Base-by-base conservation (phyloP, 177 flowering plant species). In the Tripterygium wilfordii region DNA sequence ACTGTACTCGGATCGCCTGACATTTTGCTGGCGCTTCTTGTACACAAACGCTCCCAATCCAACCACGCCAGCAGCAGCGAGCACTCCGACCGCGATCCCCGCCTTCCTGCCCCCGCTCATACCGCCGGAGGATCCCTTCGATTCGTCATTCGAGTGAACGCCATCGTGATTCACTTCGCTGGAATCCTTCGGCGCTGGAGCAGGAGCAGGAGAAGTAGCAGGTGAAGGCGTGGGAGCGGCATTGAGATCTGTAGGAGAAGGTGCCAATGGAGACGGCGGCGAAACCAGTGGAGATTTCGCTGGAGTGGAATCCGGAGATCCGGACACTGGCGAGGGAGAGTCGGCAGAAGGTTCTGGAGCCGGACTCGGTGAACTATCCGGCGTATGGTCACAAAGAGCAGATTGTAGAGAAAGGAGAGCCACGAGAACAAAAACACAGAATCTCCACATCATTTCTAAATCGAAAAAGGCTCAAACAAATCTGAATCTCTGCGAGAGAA, bases 1-100 rank as follows among this genome's bases (percentile, higher is more conserved):
- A 0, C 74, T 64, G 50, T 68, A 75, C 57, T 57, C 62, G 3
- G 81, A 29, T 26, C 87, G 36, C 40, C 62, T 50, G 2, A 75
- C 26, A 42, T 80, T 80, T 5, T 71, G 65, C 49, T 38, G 68
- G 23, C 87, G 60, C 54, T 78, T 78, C 77, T 71, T 75, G 61
- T 66, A 75, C 12, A 77, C 69, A 13, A 68, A 0, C 0, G 65
- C 77, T 15, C 60, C 77, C 1, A 69, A 0, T 9, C 38, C 76
- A 1, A 69, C 76, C 22, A 67, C 8, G 33, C 60, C 37, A 6
- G 42, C 79, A 10, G 53, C 77, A 2, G 36, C 54, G 8, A 75
- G 21, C 40, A 73, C 79, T 21, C 67, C 83, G 1, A 73, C 5
- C 3, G 30, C 83, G 6, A 75, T 62, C 20, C 81, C 83, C 0